phyloP scores from a whole-genome alignment of 78 protist species.

The Tieghemostelium lacteum region DNA sequence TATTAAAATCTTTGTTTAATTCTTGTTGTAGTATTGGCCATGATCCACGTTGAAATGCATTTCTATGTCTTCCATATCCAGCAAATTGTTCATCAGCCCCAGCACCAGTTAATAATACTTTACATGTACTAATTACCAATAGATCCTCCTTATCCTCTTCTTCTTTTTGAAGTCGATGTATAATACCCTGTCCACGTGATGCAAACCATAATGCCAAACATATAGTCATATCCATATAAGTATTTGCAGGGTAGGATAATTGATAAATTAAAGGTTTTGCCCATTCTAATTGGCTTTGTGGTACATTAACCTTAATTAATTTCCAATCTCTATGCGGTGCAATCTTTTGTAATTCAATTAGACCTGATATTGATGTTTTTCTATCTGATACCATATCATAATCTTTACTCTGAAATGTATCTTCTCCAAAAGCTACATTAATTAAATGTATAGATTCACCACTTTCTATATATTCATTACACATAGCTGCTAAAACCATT shows the following conservation, averaged over 20 bases:
- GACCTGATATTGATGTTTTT: constrained; percentile 48
- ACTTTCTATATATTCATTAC: constrained; percentile 22
- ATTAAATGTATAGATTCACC: constrained; percentile 86
- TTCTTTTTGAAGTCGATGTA: no score
- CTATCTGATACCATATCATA: constrained; percentile 84
- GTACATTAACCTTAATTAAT: constrained; percentile 73
- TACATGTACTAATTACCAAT: constrained; percentile 39
- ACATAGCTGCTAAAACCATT: constrained; percentile 82
- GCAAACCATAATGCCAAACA: constrained; percentile 92
- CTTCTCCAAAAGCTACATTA: constrained; percentile 88
- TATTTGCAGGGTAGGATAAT: constrained; percentile 34
- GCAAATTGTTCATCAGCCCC: constrained; percentile 97
- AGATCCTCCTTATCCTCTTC: neutral
- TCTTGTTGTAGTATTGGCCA: constrained; percentile 79
- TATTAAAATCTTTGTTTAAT: constrained; percentile 81
- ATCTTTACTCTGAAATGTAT: neutral
- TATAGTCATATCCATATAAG: constrained; percentile 94
- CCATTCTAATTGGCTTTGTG: constrained; percentile 38
- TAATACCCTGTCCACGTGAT: constrained; percentile 77
- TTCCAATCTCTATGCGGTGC: constrained; percentile 41
- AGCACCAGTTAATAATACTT: constrained; percentile 89
- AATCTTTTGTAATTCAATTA: constrained; percentile 29
- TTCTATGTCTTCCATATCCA: constrained; percentile 92
- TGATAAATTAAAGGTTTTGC: constrained; percentile 35
- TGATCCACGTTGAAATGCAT: constrained; percentile 51